Conservation (phyloP, 73 alveolate genomes). For the Tetrahymena malaccensis region DNA sequence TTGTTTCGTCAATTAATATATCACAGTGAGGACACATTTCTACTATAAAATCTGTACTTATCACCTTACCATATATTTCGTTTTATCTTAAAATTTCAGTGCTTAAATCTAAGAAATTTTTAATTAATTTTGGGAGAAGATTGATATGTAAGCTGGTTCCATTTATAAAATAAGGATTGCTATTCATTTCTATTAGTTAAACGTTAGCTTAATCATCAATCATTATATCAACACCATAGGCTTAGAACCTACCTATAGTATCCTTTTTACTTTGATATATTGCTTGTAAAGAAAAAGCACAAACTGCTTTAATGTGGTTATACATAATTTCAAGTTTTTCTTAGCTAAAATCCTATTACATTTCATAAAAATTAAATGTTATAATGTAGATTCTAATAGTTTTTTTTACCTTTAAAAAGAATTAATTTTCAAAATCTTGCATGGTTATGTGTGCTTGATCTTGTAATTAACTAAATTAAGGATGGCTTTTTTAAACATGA, state of each 20-base stretch:
- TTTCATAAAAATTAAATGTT: too few species aligned
- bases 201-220: background rate
- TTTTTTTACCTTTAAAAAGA: background rate
- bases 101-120: background rate
- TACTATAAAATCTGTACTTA: background rate
- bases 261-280: background rate
- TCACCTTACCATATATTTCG: background rate
- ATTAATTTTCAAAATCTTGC: background rate
- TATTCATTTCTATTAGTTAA: background rate
- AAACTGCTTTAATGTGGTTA: background rate
- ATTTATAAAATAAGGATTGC: background rate
- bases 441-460: background rate
- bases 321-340: background rate
- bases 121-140: background rate
- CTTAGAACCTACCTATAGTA: background rate
- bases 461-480: background rate
- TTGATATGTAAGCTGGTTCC: background rate
- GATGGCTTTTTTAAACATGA: background rate
- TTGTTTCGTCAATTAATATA: background rate
- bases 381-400: background rate
- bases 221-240: background rate
- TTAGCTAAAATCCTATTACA: background rate
- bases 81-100: background rate
- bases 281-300: background rate
- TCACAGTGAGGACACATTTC: background rate